phyloP scores from a whole-genome alignment of 345 rosid genomes.

The Hibiscus trionum region DNA sequence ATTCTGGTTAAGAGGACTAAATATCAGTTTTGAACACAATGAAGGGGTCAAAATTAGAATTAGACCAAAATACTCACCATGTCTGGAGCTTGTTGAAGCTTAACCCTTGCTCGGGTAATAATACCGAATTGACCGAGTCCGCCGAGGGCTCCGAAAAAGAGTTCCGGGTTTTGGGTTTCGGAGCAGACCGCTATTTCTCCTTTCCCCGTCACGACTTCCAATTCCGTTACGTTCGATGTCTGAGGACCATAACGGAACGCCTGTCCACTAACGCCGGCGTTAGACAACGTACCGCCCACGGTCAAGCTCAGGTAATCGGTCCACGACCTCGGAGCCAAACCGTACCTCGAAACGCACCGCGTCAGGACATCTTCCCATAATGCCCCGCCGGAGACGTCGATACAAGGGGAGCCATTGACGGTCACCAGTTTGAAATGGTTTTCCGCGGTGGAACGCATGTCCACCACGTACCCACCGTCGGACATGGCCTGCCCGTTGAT shows the following conservation, averaged over 20 bases:
- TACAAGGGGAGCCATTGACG: slow-evolving; percentile 21
- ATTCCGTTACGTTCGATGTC: slow-evolving; percentile 71
- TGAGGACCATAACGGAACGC: slow-evolving; percentile 91
- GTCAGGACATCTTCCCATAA: slow-evolving; percentile 82
- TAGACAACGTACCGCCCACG: slow-evolving; percentile 89
- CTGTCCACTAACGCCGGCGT: slow-evolving; percentile 96
- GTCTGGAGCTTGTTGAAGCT: slow-evolving; percentile 69
- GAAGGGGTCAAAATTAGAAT: not conserved
- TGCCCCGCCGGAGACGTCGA: slow-evolving; percentile 84
- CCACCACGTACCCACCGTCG: slow-evolving; percentile 64
- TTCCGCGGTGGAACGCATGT: slow-evolving; percentile 61
- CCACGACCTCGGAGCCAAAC: slow-evolving; percentile 86
- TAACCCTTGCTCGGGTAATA: slow-evolving; percentile 71
- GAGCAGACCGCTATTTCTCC: slow-evolving; percentile 63
- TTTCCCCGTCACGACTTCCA: slow-evolving; percentile 82
- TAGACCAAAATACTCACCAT: slow-evolving; percentile 37
- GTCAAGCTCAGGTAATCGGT: slow-evolving; percentile 81
- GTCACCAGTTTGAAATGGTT: slow-evolving; percentile 29
- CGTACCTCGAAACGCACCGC: slow-evolving; percentile 47
- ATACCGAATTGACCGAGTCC: slow-evolving; percentile 96
- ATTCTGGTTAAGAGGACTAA: not conserved
- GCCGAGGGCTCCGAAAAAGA: slow-evolving; percentile 68
- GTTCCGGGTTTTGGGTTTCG: slow-evolving; percentile 41
- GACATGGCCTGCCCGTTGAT: slow-evolving; percentile 98
- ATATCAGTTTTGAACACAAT: not conserved